Evolutionary conservation across 2,329 filamentous ascomycete genomes (phyloP).

Genomic region (Chaetomiaceae sp.): DNA sequence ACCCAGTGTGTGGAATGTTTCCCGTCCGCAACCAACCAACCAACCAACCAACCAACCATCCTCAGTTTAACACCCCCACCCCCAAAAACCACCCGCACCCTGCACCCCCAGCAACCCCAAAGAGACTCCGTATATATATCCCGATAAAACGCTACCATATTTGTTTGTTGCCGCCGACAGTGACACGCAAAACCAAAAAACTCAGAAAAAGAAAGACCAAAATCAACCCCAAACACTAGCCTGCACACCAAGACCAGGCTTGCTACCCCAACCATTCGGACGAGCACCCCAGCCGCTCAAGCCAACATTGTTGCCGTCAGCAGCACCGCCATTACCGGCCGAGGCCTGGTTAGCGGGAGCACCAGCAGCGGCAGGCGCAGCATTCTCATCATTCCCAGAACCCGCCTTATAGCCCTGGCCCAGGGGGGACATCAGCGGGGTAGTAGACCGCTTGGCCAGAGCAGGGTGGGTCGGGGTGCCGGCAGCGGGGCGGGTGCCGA

Average conservation of each 20-base stretch:
- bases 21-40: too few relatives aligned
- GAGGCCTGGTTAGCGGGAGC: slow-evolving; percentile 44
- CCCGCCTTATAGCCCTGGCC: slow-evolving; percentile 62
- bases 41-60: too few relatives aligned
- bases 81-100: too few relatives aligned
- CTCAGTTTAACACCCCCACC: too few relatives aligned
- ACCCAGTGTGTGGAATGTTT: too few relatives aligned
- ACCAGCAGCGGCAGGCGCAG: slow-evolving; percentile 24
- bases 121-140: background rate
- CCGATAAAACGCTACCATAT: slow-evolving; percentile 2
- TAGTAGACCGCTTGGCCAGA: slow-evolving; percentile 77
- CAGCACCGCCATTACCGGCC: too few relatives aligned
- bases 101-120: too few relatives aligned
- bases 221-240: slow-evolving; percentile 90
- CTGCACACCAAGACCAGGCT: slow-evolving; percentile 76
- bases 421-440: slow-evolving; percentile 84
- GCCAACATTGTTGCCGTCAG: slow-evolving; percentile 38
- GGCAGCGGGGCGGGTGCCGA: slow-evolving; percentile 75
- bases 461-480: slow-evolving; percentile 52
- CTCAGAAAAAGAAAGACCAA: background rate
- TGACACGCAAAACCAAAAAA: too few relatives aligned
- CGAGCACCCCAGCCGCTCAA: slow-evolving; percentile 70
- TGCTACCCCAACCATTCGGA: slow-evolving; percentile 79
- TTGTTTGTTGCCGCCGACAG: background rate
- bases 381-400: slow-evolving; percentile 46